phyloP scores from a whole-genome alignment of 768 basidiomycete genomes.

The Trametes meyenii region DNA sequence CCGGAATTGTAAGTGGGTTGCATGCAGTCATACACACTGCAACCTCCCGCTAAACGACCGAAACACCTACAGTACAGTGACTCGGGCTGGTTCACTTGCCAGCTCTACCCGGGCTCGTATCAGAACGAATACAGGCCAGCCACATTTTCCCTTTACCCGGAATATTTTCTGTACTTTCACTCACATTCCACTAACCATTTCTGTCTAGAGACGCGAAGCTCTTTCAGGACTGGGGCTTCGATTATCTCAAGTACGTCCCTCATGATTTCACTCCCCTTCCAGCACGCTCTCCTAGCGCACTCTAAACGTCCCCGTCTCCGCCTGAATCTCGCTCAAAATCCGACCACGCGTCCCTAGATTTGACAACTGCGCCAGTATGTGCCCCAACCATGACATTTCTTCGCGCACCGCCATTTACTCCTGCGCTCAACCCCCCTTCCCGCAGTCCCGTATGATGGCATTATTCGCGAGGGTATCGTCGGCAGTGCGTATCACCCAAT shows the following conservation, averaged over 20 bases:
- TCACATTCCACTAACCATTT: neutral
- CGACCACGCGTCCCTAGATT: slow-evolving; percentile 37
- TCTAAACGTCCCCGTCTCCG: too few species aligned
- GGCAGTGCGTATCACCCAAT: slow-evolving; percentile 32
- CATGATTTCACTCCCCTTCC: too few species aligned
- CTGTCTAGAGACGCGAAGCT: slow-evolving; percentile 51
- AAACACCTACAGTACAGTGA: slow-evolving; percentile 54
- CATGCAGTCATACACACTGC: neutral
- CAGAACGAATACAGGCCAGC: slow-evolving; percentile 55
- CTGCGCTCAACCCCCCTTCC: slow-evolving; percentile 41
- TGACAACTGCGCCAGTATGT: slow-evolving; percentile 59
- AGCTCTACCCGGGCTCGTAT: slow-evolving; percentile 65
- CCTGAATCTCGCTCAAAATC: neutral
- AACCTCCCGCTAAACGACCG: neutral
- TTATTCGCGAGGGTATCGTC: slow-evolving; percentile 26
- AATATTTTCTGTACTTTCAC: slow-evolving; percentile 14
- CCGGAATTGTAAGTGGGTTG: slow-evolving; percentile 63
- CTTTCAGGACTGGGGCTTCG: slow-evolving; percentile 69
- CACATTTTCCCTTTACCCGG: too few species aligned
- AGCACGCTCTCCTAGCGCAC: too few species aligned
- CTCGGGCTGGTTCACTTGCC: slow-evolving; percentile 71
- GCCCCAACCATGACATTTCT: slow-evolving; percentile 17
- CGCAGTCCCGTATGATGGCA: slow-evolving; percentile 20
- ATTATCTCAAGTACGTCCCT: slow-evolving; percentile 57
- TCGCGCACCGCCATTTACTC: slow-evolving; percentile 52